Evolutionary conservation across 176 grass and related monocot genomes (phyloP).

Genomic region (Poa pratensis): DNA sequence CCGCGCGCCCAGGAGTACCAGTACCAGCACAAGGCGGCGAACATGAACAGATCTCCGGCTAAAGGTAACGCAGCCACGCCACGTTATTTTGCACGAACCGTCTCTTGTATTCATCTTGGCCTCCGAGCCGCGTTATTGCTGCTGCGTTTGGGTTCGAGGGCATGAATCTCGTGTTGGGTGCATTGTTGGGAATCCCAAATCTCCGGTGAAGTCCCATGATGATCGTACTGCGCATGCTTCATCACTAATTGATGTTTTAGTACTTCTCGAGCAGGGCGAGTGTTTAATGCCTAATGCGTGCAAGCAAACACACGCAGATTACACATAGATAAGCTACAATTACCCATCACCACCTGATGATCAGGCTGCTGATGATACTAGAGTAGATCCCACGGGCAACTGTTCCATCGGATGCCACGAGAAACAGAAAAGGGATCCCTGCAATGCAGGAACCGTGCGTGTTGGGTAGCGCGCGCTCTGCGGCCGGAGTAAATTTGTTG

Average conservation of each 20-base stretch:
- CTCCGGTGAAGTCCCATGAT: background rate
- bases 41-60: background rate
- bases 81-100: background rate
- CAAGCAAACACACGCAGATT: background rate
- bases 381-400: background rate
- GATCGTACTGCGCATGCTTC: background rate
- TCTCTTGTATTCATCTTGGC: background rate
- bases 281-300: background rate
- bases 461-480: background rate
- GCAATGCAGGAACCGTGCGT: slow-evolving; percentile 16
- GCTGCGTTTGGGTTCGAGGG: background rate
- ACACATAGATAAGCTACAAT: background rate
- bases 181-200: background rate
- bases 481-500: background rate
- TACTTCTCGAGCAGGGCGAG: too few relatives aligned
- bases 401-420: slow-evolving; percentile 31
- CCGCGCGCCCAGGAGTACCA: slow-evolving; percentile 39
- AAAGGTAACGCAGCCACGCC: slow-evolving; percentile 27
- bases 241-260: slow-evolving; percentile 14
- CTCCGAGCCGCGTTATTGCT: background rate
- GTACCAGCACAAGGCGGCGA: slow-evolving; percentile 25
- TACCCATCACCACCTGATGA: slow-evolving; percentile 13
- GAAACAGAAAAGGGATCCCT: background rate
- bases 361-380: too few relatives aligned
- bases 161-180: background rate